Conservation (phyloP, 805 yeast species). For the Phaffomyces thermotolerans region DNA sequence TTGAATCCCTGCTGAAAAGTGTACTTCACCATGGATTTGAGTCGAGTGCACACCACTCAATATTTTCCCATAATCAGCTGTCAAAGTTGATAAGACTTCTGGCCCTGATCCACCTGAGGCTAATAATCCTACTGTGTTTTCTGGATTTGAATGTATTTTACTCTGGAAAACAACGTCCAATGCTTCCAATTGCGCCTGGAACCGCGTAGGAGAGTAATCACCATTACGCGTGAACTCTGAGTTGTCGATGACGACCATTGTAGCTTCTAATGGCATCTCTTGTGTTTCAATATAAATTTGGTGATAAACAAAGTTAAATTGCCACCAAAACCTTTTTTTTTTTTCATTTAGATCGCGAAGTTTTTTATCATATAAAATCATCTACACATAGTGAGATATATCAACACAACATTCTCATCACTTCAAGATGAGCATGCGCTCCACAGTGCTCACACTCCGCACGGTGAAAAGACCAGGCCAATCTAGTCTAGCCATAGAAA, state of each 20-base stretch:
- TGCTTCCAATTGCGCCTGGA: constrained; percentile 87
- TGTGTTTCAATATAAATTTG: not conserved
- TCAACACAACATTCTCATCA: not conserved
- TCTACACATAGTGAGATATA: too few species aligned
- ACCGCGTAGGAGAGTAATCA: constrained; percentile 81
- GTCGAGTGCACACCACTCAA: constrained; percentile 78
- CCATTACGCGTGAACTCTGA: constrained; percentile 96
- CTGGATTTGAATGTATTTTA: constrained; percentile 86
- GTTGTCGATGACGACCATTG: constrained; percentile 91
- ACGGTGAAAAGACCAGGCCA: constrained; percentile 20
- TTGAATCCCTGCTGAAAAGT: constrained; percentile 78
- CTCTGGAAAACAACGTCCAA: constrained; percentile 81
- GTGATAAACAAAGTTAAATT: not conserved
- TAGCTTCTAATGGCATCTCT: constrained; percentile 88
- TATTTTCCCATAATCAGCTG: constrained; percentile 80
- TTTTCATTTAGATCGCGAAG: too few species aligned
- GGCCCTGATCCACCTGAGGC: constrained; percentile 85
- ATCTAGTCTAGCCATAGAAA: constrained; percentile 19
- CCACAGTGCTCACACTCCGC: constrained; percentile 23
- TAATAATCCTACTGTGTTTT: constrained; percentile 86
- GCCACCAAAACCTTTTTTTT: too few species aligned
- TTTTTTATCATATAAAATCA: too few species aligned
- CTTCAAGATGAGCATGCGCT: constrained; percentile 17
- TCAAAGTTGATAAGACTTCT: constrained; percentile 80
- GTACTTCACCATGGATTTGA: constrained; percentile 57